Evolutionary conservation across 441 rosid genomes (phyloP).

Genomic region (Gossypium davidsonii): DNA sequence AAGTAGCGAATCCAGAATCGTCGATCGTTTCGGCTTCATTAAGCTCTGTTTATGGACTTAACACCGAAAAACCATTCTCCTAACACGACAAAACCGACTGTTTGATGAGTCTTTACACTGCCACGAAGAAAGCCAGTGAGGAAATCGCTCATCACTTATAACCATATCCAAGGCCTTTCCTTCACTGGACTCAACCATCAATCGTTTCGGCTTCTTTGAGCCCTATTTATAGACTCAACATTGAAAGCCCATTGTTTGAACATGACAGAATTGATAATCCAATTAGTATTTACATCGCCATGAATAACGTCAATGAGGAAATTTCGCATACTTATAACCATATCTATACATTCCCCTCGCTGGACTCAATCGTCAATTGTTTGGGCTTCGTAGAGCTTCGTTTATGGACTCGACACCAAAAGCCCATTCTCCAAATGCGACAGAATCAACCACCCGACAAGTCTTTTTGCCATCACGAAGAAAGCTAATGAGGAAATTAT

Average conservation of each 20-base stretch:
- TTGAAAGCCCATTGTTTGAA: no score
- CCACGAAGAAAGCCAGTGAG: slow-evolving; percentile 60
- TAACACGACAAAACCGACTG: slow-evolving; percentile 47
- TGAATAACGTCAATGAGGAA: not conserved
- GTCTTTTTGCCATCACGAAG: no score
- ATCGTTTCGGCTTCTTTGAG: no score
- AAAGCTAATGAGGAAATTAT: slow-evolving; percentile 23
- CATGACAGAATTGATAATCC: no score
- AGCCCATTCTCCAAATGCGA: no score
- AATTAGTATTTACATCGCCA: no score
- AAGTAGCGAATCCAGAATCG: slow-evolving; percentile 48
- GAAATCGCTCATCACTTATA: slow-evolving; percentile 62
- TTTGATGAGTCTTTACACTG: slow-evolving; percentile 57
- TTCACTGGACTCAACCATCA: slow-evolving; percentile 33
- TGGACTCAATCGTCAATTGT: slow-evolving; percentile 17
- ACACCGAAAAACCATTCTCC: slow-evolving; percentile 49
- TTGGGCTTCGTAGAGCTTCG: no score
- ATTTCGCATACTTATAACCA: slow-evolving; percentile 66
- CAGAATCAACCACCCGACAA: no score
- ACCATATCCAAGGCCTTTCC: slow-evolving; percentile 59
- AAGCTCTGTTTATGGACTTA: slow-evolving; percentile 55
- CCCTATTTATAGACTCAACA: no score
- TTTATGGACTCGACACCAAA: no score
- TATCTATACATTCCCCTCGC: slow-evolving; percentile 52
- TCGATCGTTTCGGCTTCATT: slow-evolving; percentile 61